Evolutionary conservation across 2,329 filamentous ascomycete genomes (phyloP).

Genomic region (Cytospora chrysosperma): DNA sequence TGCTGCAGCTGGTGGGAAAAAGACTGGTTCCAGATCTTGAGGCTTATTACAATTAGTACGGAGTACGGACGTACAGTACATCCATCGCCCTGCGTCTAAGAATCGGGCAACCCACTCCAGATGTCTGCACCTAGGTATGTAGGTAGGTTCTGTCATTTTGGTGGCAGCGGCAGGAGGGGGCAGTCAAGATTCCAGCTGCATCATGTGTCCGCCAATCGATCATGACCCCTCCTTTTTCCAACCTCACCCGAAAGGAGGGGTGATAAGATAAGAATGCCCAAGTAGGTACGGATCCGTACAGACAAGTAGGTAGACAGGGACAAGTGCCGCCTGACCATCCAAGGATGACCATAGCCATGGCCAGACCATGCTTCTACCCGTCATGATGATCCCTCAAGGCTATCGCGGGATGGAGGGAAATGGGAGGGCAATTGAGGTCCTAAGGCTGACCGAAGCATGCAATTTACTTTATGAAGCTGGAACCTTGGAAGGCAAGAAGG

Average conservation of each 20-base stretch:
- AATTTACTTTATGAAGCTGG: not conserved
- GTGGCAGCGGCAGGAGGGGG: not conserved
- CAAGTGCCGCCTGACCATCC: not conserved
- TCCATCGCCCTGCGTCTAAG: conserved; percentile 10
- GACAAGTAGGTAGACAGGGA: not conserved
- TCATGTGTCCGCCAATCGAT: not conserved
- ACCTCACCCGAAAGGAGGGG: conserved; percentile 23
- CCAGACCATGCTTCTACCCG: not conserved
- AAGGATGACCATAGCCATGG: not conserved
- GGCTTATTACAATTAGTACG: not conserved
- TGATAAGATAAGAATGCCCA: conserved; percentile 26
- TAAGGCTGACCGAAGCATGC: not conserved
- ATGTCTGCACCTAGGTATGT: not conserved
- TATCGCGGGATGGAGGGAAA: conserved; percentile 11
- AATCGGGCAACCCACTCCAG: conserved; percentile 2
- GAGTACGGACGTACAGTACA: not conserved
- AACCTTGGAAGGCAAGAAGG: conserved; percentile 3
- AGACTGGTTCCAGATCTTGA: not conserved
- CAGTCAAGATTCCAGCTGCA: not conserved
- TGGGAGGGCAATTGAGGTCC: not conserved
- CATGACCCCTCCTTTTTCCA: conserved; percentile 17
- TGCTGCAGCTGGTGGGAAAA: not conserved
- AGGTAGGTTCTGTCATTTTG: not conserved
- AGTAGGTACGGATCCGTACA: not conserved
- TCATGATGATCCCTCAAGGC: not conserved